These are phyloP conservation scores for Niebla homalea DNA, from an alignment of 495 filamentous ascomycete species.

Conservation along the genomic window DNA sequence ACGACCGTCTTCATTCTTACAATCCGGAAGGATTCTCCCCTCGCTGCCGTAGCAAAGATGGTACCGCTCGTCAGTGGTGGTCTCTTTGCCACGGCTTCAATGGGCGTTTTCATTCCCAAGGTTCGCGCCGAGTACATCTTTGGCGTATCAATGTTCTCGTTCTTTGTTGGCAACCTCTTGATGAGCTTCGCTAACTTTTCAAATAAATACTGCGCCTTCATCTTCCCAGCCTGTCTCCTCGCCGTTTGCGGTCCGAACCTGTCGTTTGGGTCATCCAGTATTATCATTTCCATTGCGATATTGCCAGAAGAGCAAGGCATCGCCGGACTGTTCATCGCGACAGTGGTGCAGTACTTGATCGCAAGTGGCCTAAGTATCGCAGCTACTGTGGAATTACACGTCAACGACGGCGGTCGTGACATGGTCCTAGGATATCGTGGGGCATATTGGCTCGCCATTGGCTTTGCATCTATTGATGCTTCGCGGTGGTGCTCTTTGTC, in stretches of 20 bases:
- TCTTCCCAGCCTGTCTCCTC: conserved; percentile 42
- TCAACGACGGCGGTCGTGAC: conserved; percentile 31
- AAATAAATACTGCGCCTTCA: conserved; percentile 45
- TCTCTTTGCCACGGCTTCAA: conserved; percentile 33
- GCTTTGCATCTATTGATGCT: conserved; percentile 15
- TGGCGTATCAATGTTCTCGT: conserved; percentile 34
- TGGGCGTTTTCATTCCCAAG: conserved; percentile 31
- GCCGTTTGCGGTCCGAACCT: conserved; percentile 53
- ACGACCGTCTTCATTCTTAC: conserved; percentile 39
- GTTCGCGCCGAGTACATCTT: conserved; percentile 35
- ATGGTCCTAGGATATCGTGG: conserved; percentile 40
- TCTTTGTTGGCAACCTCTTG: conserved; percentile 31
- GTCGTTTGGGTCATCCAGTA: conserved; percentile 42
- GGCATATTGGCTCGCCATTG: conserved; percentile 32
- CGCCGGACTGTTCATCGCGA: conserved; percentile 44
- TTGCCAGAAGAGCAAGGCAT: conserved; percentile 49
- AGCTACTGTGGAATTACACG: conserved; percentile 41
- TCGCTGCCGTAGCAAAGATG: conserved; percentile 36
- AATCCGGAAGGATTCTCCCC: conserved; percentile 31
- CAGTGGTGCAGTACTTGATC: conserved; percentile 48
- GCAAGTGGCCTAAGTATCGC: conserved; percentile 48
- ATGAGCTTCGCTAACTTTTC: conserved; percentile 30
- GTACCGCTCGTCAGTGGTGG: conserved; percentile 33
- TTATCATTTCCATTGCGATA: conserved; percentile 46
- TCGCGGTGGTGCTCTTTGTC: conserved; percentile 17